Base-by-base conservation (phyloP, 2,329 filamentous ascomycete genomes). In the Drechslerella coelobrocha region DNA sequence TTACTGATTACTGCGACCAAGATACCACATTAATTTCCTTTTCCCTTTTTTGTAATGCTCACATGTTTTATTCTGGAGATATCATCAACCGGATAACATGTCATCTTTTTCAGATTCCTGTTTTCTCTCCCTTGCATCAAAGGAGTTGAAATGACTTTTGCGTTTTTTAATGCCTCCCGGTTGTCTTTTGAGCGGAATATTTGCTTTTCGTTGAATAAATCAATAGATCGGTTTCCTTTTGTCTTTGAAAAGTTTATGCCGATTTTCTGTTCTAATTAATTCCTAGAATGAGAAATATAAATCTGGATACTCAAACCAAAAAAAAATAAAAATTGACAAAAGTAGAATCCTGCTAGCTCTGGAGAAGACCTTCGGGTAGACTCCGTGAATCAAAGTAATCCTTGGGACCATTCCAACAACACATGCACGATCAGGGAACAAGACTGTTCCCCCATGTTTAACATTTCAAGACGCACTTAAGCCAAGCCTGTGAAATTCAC, bases 211-310 rank as follows among this genome's bases (percentile, higher is more conserved):
- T 68, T 41, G 55, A 41, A 60, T 51, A 69, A 66, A 66, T 73
- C 73, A 73, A 73, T 61, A 73, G 55, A 57, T 74, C 72, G 72
- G 73, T 73, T 73, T 71, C 53, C 14, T 37, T n/a, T n/a, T n/a
- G n/a, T 61, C 29, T 54, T 23, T 39, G 51, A 43, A 59, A 66
- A 60, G 55, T 71, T 51, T 24, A 27, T 68, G 69, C 63, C 60
- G 66, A 61, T 50, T 34, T 41, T 62, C 60, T 61, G 56, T 51
- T 72, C 66, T 31, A 61, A 55, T 51, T 41, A 72, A 54, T 61
- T 53, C 43, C 54, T 47, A 57, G 62, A 65, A n/a, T n/a, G n/a
- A n/a, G n/a, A n/a, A n/a, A n/a, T n/a, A n/a, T n/a, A n/a, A n/a
- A n/a, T n/a, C n/a, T n/a, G n/a, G n/a, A n/a, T n/a, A n/a, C n/a